These are phyloP conservation scores for Diospyros lotus DNA, from an alignment of 148 eudicot species.

Conservation along the genomic window DNA sequence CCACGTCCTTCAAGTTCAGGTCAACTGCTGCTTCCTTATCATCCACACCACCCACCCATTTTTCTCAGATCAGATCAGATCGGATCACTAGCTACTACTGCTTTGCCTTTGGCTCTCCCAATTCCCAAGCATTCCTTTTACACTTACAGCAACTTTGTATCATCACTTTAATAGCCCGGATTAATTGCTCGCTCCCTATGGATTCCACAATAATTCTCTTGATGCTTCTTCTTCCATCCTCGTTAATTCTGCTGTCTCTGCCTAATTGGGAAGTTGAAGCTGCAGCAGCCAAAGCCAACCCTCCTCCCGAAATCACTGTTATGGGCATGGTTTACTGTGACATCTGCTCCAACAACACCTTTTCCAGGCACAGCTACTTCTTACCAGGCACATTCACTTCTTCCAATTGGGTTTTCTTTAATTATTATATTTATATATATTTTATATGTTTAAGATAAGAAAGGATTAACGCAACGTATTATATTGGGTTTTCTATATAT, in stretches of 20 bases:
- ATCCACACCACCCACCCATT: conserved; percentile 14
- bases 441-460: no score
- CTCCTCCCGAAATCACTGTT: conserved; percentile 75
- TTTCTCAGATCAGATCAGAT: neutral
- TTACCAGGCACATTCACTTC: conserved; percentile 67
- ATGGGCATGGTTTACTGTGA: conserved; percentile 93
- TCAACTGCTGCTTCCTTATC: conserved; percentile 11
- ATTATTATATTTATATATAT: no score
- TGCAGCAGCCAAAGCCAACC: conserved; percentile 23
- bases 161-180: neutral
- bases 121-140: no score
- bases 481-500: no score
- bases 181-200: conserved; percentile 20
- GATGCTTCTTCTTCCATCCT: conserved; percentile 25
- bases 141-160: neutral
- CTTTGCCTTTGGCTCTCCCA: no score
- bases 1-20: conserved; percentile 4
- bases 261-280: conserved; percentile 30
- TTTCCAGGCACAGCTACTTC: conserved; percentile 90
- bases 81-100: no score
- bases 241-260: conserved; percentile 29
- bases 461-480: no score
- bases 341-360: conserved; percentile 78
- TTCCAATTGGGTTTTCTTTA: no score
- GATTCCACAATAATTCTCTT: conserved; percentile 22